Base-by-base conservation (phyloP, 257 asterid genomes). In the Nicotiana benthamiana region DNA sequence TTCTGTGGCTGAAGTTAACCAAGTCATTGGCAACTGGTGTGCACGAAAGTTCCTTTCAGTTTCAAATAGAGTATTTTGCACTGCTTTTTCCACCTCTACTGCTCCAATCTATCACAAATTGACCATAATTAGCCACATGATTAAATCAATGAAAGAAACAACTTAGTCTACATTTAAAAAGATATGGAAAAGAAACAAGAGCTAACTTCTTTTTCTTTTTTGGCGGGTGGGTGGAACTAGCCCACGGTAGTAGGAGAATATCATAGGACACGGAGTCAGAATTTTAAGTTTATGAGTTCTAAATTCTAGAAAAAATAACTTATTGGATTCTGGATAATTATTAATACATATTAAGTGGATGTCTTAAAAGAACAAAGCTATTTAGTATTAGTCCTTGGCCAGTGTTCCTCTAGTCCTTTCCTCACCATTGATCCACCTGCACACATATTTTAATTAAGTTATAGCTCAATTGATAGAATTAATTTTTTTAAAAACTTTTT, bases 31-130 rank as follows among this genome's bases (percentile, higher is more conserved):
- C 17, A 4, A 1, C 26, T 24, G 54, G 27, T 59, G 77, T 36
- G 51, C 4, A 6, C 56, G 82, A 76, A 79, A 46, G 60, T 85
- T 90, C 86, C 77, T 84, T 86, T 89, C 94, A 3, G 51, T 87
- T 70, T 90, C 90, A 65, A 53, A 64, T 54, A 90, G 72, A 4
- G 85, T 86, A 56, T 57, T 81, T 12, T 86, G 85, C 63, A 90
- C 84, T 68, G 83, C 86, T 40, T 81, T 90, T 57, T 87, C 91
- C 20, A 86, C 83, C 17, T 88, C 90, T 76, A 76, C 86, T 72
- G 85, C 92, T 82, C 83, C 83, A n/a, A 62, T 78, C 93, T 86
- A 56, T 76, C 52, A 2, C 18, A 12, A 4, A 27, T 34, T 12
- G 3, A 28, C 22, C 75, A 74, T 40, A 46, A 62, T 46, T n/a